Evolutionary conservation across 1,284 basidiomycete species (phyloP).

Genomic region (Ceraceosorus guamensis): DNA sequence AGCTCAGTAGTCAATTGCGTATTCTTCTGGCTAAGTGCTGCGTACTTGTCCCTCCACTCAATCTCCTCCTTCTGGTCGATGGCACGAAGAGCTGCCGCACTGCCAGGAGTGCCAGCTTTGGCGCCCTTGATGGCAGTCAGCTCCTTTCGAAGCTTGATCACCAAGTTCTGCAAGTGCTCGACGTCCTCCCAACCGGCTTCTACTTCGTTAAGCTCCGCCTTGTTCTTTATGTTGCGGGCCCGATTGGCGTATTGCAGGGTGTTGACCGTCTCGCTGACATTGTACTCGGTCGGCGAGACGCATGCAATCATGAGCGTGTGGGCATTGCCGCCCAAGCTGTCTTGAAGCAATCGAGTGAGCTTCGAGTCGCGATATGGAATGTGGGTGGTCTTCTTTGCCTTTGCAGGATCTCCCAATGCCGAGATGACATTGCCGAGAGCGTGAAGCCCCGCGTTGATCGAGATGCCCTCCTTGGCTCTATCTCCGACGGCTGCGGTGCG

Average conservation of each 20-base stretch:
- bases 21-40: constrained; percentile 72
- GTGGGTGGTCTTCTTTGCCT: constrained; percentile 56
- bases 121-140: constrained; percentile 69
- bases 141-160: constrained; percentile 65
- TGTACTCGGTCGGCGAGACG: constrained; percentile 90
- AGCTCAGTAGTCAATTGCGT: constrained; percentile 80
- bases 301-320: constrained; percentile 99
- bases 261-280: constrained; percentile 87
- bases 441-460: constrained; percentile 86
- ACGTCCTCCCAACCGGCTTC: constrained; percentile 98
- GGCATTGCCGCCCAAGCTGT: constrained; percentile 95
- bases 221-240: constrained; percentile 93
- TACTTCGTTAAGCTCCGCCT: constrained; percentile 80
- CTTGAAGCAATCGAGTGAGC: constrained; percentile 83
- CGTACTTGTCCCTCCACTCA: constrained; percentile 71
- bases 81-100: constrained; percentile 7
- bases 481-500: constrained; percentile 64
- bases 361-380: constrained; percentile 97
- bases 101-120: constrained; percentile 17
- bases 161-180: constrained; percentile 72
- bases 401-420: constrained; percentile 85
- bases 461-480: constrained; percentile 80
- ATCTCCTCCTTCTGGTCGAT: constrained; percentile 59
- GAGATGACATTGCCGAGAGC: constrained; percentile 98
- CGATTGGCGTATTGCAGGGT: constrained; percentile 98